These are phyloP conservation scores for Ajuga reptans DNA, from an alignment of 305 asterid species.

Conservation along the genomic window DNA sequence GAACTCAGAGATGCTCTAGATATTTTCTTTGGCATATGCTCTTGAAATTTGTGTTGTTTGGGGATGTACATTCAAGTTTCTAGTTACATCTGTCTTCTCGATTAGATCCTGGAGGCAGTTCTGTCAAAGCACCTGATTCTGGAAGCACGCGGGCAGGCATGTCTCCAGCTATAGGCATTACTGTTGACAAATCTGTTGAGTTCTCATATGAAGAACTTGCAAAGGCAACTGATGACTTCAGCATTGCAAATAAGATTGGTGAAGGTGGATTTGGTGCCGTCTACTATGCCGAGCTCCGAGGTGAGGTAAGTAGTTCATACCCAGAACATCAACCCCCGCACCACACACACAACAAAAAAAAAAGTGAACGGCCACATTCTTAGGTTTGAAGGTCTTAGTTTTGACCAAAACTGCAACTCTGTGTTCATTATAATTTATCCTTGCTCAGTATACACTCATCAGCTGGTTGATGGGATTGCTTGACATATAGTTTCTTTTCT, in stretches of 20 bases:
- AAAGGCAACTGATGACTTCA: slow-evolving; percentile 68
- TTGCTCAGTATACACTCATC: neutral
- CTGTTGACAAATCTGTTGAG: slow-evolving; percentile 87
- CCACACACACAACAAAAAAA: too few relatives aligned
- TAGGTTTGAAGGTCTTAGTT: slow-evolving; percentile 15
- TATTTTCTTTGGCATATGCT: neutral
- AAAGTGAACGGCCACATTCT: neutral
- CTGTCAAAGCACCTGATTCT: slow-evolving; percentile 33
- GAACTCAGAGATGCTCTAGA: neutral
- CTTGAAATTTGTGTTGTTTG: neutral
- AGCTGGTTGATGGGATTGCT: slow-evolving; percentile 15
- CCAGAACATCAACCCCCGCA: too few relatives aligned
- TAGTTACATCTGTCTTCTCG: slow-evolving; percentile 18
- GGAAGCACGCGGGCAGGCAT: slow-evolving; percentile 34
- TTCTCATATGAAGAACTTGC: slow-evolving; percentile 93
- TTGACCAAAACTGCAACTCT: neutral
- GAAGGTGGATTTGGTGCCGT: slow-evolving; percentile 97
- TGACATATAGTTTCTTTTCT: slow-evolving; percentile 12
- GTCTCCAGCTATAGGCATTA: slow-evolving; percentile 61
- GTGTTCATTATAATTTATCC: neutral
- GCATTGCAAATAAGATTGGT: slow-evolving; percentile 85
- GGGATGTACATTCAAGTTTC: neutral
- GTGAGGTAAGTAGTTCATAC: slow-evolving; percentile 56
- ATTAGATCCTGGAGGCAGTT: slow-evolving; percentile 29
- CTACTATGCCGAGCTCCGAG: slow-evolving; percentile 95